Percentiles rank a stretch among this genome's conserved stretches.
phyloP scores from a whole-genome alignment of 2,329 filamentous ascomycete genomes.

The Beauveria asiatica region DNA sequence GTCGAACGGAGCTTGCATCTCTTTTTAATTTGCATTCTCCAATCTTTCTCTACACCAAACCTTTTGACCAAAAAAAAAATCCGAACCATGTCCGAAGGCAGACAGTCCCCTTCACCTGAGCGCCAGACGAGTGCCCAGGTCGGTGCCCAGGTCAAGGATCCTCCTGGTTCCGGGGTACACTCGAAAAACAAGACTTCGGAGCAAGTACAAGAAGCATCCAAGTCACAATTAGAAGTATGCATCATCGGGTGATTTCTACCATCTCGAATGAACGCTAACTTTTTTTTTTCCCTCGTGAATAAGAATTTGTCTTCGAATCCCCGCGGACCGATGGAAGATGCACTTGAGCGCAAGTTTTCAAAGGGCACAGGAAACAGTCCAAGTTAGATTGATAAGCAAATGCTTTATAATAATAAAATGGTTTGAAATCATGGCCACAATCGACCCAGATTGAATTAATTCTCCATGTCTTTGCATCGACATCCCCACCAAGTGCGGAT shows the following conservation, averaged over 20 bases:
- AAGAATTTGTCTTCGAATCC: slow-evolving; percentile 4
- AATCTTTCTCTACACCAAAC: not conserved
- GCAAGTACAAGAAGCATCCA: not conserved
- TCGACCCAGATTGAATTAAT: too few species aligned
- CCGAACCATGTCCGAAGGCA: slow-evolving; percentile 2
- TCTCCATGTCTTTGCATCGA: too few species aligned
- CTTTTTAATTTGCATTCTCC: not conserved
- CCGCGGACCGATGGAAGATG: slow-evolving; percentile 2
- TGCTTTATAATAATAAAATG: not conserved
- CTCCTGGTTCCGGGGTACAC: not conserved
- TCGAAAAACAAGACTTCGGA: not conserved
- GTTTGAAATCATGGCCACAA: not conserved
- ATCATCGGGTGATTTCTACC: not conserved
- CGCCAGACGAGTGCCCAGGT: slow-evolving; percentile 3
- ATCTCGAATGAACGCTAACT: not conserved
- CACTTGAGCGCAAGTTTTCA: slow-evolving; percentile 1
- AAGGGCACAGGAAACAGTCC: slow-evolving; percentile 1
- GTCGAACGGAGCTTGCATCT: too few species aligned
- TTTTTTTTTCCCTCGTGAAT: too few species aligned
- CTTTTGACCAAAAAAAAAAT: not conserved
- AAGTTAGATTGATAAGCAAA: slow-evolving; percentile 1
- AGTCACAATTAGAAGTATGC: not conserved
- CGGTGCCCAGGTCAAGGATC: slow-evolving; percentile 1
- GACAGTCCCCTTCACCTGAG: not conserved
- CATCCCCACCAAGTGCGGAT: too few species aligned